A percentile compares a stretch with the other conserved stretches of the same genome.
These are phyloP conservation scores for Acanthamoeba healyi DNA, from an alignment of 208 protist genomes.

Conservation along the genomic window DNA sequence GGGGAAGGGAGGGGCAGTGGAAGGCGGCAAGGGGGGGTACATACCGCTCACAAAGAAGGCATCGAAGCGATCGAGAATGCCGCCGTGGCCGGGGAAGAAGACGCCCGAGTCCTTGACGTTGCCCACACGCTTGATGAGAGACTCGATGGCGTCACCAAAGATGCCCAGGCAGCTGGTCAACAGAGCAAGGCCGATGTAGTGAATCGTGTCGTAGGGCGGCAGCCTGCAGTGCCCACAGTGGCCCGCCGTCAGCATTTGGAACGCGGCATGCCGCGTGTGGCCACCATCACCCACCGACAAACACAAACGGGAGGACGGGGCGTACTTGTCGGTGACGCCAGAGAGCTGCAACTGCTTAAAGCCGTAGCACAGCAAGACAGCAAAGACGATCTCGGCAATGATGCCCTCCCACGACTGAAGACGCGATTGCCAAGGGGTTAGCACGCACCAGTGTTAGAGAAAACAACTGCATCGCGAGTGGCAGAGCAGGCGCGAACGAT, in stretches of 20 bases:
- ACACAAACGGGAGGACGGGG: not conserved
- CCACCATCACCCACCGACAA: not conserved
- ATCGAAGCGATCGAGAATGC: constrained; percentile 69
- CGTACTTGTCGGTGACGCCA: constrained; percentile 9
- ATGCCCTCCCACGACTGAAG: constrained; percentile 36
- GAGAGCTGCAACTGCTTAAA: constrained; percentile 65
- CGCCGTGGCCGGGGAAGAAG: constrained; percentile 71
- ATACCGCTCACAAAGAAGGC: constrained; percentile 47
- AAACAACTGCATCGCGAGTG: not conserved
- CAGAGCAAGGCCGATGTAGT: constrained; percentile 41
- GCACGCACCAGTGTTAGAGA: too few relatives aligned
- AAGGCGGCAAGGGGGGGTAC: too few relatives aligned
- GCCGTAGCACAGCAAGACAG: constrained; percentile 5
- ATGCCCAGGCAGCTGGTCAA: constrained; percentile 23
- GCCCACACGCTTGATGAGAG: constrained; percentile 47
- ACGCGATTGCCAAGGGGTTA: not conserved
- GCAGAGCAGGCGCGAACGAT: not conserved
- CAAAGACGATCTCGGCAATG: constrained; percentile 56
- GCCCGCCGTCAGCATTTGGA: not conserved
- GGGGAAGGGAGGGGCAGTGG: too few relatives aligned
- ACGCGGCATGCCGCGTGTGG: not conserved
- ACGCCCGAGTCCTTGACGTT: constrained; percentile 65
- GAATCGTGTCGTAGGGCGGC: constrained; percentile 15
- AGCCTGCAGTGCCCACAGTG: not conserved
- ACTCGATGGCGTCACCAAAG: constrained; percentile 67